These are phyloP conservation scores for Chlorella ohadii DNA, from an alignment of 139 green algal genomes.

Conservation along the genomic window DNA sequence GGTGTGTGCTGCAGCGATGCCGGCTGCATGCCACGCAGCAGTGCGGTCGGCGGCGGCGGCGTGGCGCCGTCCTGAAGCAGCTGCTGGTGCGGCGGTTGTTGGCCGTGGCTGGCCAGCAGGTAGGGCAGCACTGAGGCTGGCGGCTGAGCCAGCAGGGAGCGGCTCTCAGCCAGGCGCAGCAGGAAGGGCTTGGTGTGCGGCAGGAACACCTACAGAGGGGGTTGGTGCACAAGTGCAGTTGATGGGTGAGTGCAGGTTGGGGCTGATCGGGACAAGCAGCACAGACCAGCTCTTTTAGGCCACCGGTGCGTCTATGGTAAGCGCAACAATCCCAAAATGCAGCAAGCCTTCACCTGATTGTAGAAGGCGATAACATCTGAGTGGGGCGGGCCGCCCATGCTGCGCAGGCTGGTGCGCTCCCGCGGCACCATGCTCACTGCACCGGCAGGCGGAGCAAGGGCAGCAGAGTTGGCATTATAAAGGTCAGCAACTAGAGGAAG, in stretches of 20 bases:
- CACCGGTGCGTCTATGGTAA: too few species aligned
- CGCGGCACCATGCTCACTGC: conserved; percentile 71
- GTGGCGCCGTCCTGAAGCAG: too few species aligned
- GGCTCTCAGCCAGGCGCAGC: conserved; percentile 6
- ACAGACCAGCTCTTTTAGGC: too few species aligned
- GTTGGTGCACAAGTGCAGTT: background rate
- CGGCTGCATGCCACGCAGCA: background rate
- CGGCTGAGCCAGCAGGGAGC: conserved; percentile 15
- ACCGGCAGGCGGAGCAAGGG: background rate
- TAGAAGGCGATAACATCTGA: conserved; percentile 94
- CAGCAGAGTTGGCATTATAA: too few species aligned
- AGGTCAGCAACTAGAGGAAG: too few species aligned
- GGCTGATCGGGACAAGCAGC: background rate
- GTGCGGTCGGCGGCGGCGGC: background rate
- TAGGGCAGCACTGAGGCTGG: conserved; percentile 16
- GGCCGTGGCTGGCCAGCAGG: background rate
- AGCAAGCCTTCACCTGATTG: conserved; percentile 72
- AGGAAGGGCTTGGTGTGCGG: conserved; percentile 18
- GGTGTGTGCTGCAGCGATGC: background rate
- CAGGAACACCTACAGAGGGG: conserved; percentile 63
- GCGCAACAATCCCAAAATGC: too few species aligned
- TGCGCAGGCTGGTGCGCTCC: background rate
- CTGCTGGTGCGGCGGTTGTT: too few species aligned
- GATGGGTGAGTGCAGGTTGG: background rate
- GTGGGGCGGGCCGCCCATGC: background rate